Evolutionary conservation across 768 basidiomycete species (phyloP).

Genomic region (Pisolithus orientalis): DNA sequence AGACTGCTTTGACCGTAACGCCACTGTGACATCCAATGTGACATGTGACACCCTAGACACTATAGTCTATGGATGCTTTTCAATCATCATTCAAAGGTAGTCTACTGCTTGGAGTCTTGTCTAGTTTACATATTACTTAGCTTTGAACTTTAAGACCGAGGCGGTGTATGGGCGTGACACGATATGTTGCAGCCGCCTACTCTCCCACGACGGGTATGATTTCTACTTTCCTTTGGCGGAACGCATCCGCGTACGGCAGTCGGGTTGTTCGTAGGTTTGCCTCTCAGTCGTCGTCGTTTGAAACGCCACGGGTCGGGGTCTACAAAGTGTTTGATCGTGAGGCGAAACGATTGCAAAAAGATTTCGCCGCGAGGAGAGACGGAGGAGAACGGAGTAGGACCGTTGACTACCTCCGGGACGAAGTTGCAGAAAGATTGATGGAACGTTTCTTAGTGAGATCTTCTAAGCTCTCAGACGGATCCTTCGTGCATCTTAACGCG

Average conservation of each 20-base stretch:
- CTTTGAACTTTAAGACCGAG: too few species aligned
- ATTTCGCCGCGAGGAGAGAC: constrained; percentile 58
- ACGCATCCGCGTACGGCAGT: neutral
- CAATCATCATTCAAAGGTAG: too few species aligned
- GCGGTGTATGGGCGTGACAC: too few species aligned
- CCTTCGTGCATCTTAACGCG: neutral
- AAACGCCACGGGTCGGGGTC: constrained; percentile 36
- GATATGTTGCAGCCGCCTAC: constrained; percentile 6
- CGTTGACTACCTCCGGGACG: constrained; percentile 89
- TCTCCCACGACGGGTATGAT: constrained; percentile 11
- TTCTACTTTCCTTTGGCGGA: constrained; percentile 6
- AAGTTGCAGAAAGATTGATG: constrained; percentile 85
- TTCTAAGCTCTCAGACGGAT: constrained; percentile 5
- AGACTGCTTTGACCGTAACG: neutral
- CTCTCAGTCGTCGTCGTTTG: constrained; percentile 37
- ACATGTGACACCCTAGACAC: constrained; percentile 9
- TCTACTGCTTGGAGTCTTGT: too few species aligned
- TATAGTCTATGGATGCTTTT: too few species aligned
- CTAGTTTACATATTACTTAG: too few species aligned
- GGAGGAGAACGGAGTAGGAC: constrained; percentile 58
- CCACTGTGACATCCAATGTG: constrained; percentile 1
- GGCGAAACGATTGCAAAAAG: constrained; percentile 71
- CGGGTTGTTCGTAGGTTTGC: constrained; percentile 38
- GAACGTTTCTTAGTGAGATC: constrained; percentile 75
- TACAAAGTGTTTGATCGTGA: constrained; percentile 86